Conservation (phyloP, 1,139 yeast species). For the Sugiyamaella novakii region DNA sequence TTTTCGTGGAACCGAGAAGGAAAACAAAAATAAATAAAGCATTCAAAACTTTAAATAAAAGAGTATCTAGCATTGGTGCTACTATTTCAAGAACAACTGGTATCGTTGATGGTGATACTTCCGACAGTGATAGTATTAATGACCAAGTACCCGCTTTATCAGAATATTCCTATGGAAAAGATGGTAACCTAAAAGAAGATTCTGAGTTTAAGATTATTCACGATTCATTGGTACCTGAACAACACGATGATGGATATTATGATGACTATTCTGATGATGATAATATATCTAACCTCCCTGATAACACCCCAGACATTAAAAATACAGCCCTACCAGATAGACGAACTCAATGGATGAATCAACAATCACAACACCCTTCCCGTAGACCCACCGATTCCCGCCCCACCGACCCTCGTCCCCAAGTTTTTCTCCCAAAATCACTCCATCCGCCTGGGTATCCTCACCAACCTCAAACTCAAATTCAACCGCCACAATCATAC, state of each 20-base stretch:
- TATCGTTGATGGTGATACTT: constrained; percentile 26
- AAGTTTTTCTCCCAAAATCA: constrained; percentile 14
- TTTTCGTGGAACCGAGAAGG: constrained; percentile 31
- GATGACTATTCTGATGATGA: constrained; percentile 19
- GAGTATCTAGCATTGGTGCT: constrained; percentile 30
- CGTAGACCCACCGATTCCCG: too few relatives aligned
- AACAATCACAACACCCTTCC: too few relatives aligned
- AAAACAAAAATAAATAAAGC: constrained; percentile 31
- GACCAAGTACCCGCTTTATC: constrained; percentile 21
- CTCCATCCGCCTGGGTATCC: constrained; percentile 11
- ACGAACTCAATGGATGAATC: too few relatives aligned
- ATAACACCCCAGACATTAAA: too few relatives aligned
- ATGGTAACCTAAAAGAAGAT: constrained; percentile 31
- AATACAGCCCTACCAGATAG: too few relatives aligned
- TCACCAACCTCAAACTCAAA: constrained; percentile 13
- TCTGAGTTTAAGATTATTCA: constrained; percentile 34
- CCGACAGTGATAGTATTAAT: constrained; percentile 26
- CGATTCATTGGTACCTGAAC: constrained; percentile 30
- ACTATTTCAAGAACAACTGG: constrained; percentile 31
- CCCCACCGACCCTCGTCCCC: constrained; percentile 14
- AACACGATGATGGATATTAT: constrained; percentile 16
- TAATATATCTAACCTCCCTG: too few relatives aligned
- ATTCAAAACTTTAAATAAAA: constrained; percentile 31
- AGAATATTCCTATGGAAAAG: constrained; percentile 27
- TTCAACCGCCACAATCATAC: too few relatives aligned